These are phyloP conservation scores for Trichoderma asperellum DNA, from an alignment of 2,329 filamentous ascomycete genomes.

Conservation along the genomic window DNA sequence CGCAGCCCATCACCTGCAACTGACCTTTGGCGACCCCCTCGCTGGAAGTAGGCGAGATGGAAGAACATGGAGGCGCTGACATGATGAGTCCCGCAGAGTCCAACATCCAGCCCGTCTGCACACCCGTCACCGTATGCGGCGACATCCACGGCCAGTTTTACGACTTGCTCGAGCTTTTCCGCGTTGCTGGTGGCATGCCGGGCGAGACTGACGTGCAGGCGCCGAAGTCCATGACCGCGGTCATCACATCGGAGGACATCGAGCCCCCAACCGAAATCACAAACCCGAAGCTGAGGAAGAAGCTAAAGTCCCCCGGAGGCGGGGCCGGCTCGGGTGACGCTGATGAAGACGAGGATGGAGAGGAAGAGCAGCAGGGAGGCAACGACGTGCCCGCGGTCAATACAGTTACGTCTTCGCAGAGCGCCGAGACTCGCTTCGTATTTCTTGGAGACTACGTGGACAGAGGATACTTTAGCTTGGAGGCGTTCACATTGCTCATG, in stretches of 20 bases:
- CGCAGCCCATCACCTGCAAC: conserved; percentile 24
- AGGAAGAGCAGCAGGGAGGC: conserved; percentile 38
- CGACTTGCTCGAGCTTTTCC: conserved; percentile 94
- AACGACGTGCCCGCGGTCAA: neutral
- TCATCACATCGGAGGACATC: conserved; percentile 89
- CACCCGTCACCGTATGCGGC: conserved; percentile 94
- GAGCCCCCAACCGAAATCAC: conserved; percentile 89
- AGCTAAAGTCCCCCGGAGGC: conserved; percentile 62
- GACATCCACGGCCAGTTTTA: conserved; percentile 99
- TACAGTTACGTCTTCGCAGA: conserved; percentile 47
- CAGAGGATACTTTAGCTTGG: conserved; percentile 94
- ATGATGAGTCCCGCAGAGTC: conserved; percentile 66
- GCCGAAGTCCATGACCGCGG: conserved; percentile 68
- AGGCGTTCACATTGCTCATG: conserved; percentile 96
- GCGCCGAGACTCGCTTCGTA: conserved; percentile 60
- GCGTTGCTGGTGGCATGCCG: conserved; percentile 95
- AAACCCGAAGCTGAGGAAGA: conserved; percentile 83
- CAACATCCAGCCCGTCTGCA: conserved; percentile 97
- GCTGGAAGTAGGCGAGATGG: neutral
- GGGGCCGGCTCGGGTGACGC: conserved; percentile 54
- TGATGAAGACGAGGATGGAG: conserved; percentile 53
- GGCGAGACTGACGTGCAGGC: conserved; percentile 73
- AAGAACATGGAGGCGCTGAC: conserved; percentile 3
- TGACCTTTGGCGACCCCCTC: neutral
- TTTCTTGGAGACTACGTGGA: conserved; percentile 92